These are phyloP conservation scores for Sisymbrium irio DNA, from an alignment of 345 rosid genomes.

Conservation along the genomic window DNA sequence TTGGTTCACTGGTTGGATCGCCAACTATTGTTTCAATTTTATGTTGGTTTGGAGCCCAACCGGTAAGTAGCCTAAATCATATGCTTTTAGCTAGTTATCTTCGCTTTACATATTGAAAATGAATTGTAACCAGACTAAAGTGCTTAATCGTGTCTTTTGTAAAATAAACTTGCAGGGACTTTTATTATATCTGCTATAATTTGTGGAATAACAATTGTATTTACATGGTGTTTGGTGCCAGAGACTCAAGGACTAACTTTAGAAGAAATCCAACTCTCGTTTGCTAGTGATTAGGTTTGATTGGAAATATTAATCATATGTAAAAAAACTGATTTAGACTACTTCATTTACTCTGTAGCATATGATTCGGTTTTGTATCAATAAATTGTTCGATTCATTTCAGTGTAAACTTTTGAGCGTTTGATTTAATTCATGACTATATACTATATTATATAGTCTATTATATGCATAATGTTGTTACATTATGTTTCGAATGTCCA, in stretches of 20 bases:
- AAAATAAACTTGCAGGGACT: conserved; percentile 32
- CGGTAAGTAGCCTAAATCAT: conserved; percentile 32
- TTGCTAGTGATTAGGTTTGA: conserved; percentile 1
- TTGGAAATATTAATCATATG: background rate
- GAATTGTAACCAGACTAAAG: conserved; percentile 38
- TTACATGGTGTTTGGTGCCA: conserved; percentile 44
- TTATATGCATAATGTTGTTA: too few species aligned
- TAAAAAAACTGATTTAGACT: background rate
- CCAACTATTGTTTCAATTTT: conserved; percentile 50
- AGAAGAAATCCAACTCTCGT: conserved; percentile 50
- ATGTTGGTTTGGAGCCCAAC: conserved; percentile 52
- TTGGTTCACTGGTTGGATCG: conserved; percentile 48
- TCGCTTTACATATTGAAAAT: conserved; percentile 11
- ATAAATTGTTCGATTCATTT: background rate
- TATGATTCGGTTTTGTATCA: background rate
- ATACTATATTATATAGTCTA: too few species aligned
- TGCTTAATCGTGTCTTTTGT: conserved; percentile 25
- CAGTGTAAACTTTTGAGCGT: background rate
- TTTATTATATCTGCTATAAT: conserved; percentile 39
- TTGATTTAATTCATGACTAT: background rate
- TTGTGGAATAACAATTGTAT: conserved; percentile 33
- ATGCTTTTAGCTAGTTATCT: background rate
- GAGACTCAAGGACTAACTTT: conserved; percentile 51
- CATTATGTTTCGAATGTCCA: too few species aligned
- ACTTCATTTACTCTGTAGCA: background rate